A percentile compares a stretch with the other conserved stretches of the same genome.
These are phyloP conservation scores for Pulicaria dysenterica DNA, from an alignment of 129 eudicot genomes.

Conservation along the genomic window DNA sequence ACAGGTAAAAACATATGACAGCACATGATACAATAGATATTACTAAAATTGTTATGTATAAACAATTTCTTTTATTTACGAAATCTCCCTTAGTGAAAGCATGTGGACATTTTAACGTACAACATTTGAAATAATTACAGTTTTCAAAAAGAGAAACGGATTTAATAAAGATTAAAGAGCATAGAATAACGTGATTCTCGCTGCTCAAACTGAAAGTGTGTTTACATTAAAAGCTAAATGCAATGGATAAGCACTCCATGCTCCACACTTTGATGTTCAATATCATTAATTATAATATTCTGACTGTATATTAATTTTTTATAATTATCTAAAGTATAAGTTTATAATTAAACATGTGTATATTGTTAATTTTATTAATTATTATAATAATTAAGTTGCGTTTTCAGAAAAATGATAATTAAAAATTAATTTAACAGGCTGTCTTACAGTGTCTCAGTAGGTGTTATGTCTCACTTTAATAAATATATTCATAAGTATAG, in stretches of 20 bases:
- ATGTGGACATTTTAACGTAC: constrained; percentile 1
- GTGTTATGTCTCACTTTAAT: neutral
- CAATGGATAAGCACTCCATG: constrained; percentile 32
- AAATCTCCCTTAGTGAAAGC: constrained; percentile 4
- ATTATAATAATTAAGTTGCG: neutral
- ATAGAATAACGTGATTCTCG: constrained; percentile 38
- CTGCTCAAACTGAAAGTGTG: constrained; percentile 19
- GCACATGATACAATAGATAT: no score
- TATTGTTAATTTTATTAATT: no score
- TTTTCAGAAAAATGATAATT: neutral
- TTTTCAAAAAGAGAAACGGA: neutral
- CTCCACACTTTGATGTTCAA: constrained; percentile 32
- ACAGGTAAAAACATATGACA: no score
- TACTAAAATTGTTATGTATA: no score
- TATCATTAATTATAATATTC: constrained; percentile 6
- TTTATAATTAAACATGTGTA: no score
- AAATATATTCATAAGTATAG: neutral
- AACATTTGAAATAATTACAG: neutral
- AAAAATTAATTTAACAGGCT: constrained; percentile 2
- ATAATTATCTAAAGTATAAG: neutral
- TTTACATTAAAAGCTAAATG: constrained; percentile 26
- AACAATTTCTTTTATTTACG: no score
- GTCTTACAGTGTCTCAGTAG: neutral
- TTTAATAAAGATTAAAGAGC: constrained; percentile 18
- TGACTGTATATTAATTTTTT: neutral